These are phyloP conservation scores for Xylaria sp. DNA, from an alignment of 2,329 filamentous ascomycete species.

Conservation along the genomic window DNA sequence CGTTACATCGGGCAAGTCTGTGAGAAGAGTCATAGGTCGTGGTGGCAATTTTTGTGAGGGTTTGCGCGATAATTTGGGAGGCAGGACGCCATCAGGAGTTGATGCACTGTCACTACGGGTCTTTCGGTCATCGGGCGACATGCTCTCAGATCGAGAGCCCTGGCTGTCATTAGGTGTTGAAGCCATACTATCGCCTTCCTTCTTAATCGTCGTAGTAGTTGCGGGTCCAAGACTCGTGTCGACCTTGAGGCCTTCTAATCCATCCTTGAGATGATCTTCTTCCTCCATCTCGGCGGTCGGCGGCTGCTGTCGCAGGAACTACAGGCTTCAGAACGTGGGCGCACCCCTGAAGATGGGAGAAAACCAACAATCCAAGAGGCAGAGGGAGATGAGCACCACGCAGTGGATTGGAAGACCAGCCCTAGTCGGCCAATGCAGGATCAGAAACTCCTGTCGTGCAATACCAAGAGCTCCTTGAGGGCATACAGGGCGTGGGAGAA, in stretches of 20 bases:
- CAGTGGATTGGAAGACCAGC: constrained; percentile 27
- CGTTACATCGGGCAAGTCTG: constrained; percentile 81
- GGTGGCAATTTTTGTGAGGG: constrained; percentile 75
- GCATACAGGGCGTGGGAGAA: constrained; percentile 26
- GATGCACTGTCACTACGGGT: constrained; percentile 61
- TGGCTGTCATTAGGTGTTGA: constrained; percentile 57
- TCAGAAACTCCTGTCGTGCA: constrained; percentile 22
- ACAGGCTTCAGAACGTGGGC: constrained; percentile 19
- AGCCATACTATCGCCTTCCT: constrained; percentile 53
- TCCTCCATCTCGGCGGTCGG: constrained; percentile 48
- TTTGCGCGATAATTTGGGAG: constrained; percentile 78
- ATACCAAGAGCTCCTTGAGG: constrained; percentile 24
- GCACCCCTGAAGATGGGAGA: constrained; percentile 20
- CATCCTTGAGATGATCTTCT: constrained; percentile 48
- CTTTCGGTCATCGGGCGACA: constrained; percentile 60
- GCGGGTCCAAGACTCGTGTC: constrained; percentile 51
- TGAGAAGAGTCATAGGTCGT: constrained; percentile 74
- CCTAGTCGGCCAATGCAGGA: constrained; percentile 26
- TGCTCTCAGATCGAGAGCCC: constrained; percentile 55
- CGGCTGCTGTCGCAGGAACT: constrained; percentile 12
- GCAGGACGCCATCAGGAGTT: constrained; percentile 63
- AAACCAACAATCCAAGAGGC: constrained; percentile 19
- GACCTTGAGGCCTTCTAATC: constrained; percentile 58
- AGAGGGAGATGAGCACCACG: constrained; percentile 23
- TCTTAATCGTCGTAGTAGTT: constrained; percentile 52